Percentiles rank a stretch among this genome's conserved stretches.
These are phyloP conservation scores for Beauveria rudraprayagi DNA, from an alignment of 2,329 filamentous ascomycete genomes.

Conservation along the genomic window DNA sequence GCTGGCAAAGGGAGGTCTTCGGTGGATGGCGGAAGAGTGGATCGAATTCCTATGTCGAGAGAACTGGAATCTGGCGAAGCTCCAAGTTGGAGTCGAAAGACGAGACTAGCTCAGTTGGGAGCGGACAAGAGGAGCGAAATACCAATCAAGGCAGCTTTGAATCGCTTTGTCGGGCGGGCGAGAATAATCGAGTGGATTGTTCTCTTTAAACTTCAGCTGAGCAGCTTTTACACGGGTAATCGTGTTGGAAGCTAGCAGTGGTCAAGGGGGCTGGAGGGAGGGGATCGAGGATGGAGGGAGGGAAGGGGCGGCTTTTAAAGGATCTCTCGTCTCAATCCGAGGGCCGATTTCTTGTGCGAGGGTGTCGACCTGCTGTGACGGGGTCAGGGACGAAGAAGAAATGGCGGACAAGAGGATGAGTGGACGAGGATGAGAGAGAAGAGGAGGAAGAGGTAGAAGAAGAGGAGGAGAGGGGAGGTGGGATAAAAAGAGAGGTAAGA, in stretches of 20 bases:
- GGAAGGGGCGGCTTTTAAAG: constrained; percentile 8
- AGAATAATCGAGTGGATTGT: constrained; percentile 6
- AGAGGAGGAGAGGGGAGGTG: constrained; percentile 41
- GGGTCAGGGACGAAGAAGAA: constrained; percentile 38
- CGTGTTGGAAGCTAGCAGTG: not conserved
- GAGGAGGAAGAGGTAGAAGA: constrained; percentile 27
- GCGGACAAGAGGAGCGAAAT: constrained; percentile 23
- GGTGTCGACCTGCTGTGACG: constrained; percentile 27
- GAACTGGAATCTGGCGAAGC: constrained; percentile 7
- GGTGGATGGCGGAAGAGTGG: constrained; percentile 12
- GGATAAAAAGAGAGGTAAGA: constrained; percentile 40
- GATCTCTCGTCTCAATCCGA: constrained; percentile 15
- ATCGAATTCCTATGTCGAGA: constrained; percentile 13
- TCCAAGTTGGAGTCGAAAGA: not conserved
- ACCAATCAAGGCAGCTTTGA: constrained; percentile 32
- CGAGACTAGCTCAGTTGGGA: constrained; percentile 7
- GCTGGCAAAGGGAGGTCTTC: constrained; percentile 11
- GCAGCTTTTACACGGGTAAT: not conserved
- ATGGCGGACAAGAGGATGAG: constrained; percentile 41
- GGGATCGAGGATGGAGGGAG: constrained; percentile 5
- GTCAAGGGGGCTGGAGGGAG: constrained; percentile 1
- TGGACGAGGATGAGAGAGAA: constrained; percentile 33
- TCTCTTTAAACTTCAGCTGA: not conserved
- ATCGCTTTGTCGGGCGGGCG: constrained; percentile 22
- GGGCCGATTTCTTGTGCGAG: constrained; percentile 18